Conservation (phyloP, 148 eudicot genomes). For the Simmondsia chinensis region DNA sequence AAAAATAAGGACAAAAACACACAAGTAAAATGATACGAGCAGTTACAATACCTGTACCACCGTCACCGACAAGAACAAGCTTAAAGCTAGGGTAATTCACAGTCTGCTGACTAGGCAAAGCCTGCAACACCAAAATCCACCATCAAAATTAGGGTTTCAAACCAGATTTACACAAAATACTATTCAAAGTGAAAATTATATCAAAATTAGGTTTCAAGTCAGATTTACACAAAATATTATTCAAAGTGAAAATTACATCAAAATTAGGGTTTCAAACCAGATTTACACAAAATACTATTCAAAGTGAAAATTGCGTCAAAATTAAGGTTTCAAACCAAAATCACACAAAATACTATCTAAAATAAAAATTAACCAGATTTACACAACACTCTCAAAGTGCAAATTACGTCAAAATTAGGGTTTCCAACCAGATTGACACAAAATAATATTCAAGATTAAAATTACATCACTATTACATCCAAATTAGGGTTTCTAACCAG, state of each 20-base stretch:
- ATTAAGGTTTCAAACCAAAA: not conserved
- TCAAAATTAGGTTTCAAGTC: not conserved
- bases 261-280: not conserved
- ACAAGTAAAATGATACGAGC: not conserved
- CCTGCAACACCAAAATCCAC: constrained; percentile 20
- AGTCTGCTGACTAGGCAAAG: constrained; percentile 65
- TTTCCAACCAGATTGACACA: too few species aligned
- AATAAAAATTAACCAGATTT: too few species aligned
- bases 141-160: not conserved
- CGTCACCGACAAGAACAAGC: constrained; percentile 79
- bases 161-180: not conserved
- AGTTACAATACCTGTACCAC: constrained; percentile 45
- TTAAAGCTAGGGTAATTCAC: constrained; percentile 69
- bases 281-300: not conserved
- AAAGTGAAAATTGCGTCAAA: not conserved
- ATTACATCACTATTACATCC: too few species aligned
- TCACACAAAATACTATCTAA: not conserved
- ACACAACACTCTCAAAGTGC: too few species aligned
- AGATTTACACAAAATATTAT: not conserved
- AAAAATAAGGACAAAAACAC: not conserved
- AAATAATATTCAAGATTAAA: too few species aligned
- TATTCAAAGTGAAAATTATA: not conserved
- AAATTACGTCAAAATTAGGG: too few species aligned
- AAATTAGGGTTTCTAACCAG: too few species aligned
- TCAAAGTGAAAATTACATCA: not conserved